Conservation (phyloP, 2,329 filamentous ascomycete genomes). For the Teratosphaeria pseudoeucalypti region DNA sequence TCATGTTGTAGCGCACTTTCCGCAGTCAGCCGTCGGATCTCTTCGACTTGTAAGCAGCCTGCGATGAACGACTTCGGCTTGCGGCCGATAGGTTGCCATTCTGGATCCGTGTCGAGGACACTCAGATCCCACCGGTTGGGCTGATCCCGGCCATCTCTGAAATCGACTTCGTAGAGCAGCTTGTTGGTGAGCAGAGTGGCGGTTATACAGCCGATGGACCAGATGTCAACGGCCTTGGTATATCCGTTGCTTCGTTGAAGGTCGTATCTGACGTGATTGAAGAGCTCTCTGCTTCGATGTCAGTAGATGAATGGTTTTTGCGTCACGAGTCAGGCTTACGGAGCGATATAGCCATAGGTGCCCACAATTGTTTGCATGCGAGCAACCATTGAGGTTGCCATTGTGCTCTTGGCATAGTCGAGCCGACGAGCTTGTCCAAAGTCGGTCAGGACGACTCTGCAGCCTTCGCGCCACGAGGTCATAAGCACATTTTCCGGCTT, state of each 20-base stretch:
- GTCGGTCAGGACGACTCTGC: constrained; percentile 49
- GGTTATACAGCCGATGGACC: constrained; percentile 50
- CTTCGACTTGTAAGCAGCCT: constrained; percentile 41
- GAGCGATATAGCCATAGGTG: constrained; percentile 48
- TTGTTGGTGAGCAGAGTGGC: constrained; percentile 42
- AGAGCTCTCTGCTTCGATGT: constrained; percentile 26
- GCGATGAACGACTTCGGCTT: constrained; percentile 45
- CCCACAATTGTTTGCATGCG: constrained; percentile 47
- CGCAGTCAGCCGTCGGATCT: constrained; percentile 40
- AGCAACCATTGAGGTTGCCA: constrained; percentile 10
- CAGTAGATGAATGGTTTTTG: neutral
- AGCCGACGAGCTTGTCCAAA: constrained; percentile 47
- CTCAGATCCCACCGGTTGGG: constrained; percentile 27
- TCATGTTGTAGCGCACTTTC: constrained; percentile 42
- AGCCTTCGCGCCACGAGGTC: constrained; percentile 40
- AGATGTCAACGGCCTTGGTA: constrained; percentile 50
- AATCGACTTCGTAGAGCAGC: constrained; percentile 33
- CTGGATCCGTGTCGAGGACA: constrained; percentile 32
- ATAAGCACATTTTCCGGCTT: constrained; percentile 56
- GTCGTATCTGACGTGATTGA: constrained; percentile 11
- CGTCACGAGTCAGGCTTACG: constrained; percentile 35
- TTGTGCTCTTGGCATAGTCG: constrained; percentile 16
- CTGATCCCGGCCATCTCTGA: neutral
- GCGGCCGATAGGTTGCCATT: constrained; percentile 31
- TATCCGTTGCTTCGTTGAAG: constrained; percentile 33